phyloP scores from a whole-genome alignment of 2,329 filamentous ascomycete genomes.

The Alternaria infectoria region DNA sequence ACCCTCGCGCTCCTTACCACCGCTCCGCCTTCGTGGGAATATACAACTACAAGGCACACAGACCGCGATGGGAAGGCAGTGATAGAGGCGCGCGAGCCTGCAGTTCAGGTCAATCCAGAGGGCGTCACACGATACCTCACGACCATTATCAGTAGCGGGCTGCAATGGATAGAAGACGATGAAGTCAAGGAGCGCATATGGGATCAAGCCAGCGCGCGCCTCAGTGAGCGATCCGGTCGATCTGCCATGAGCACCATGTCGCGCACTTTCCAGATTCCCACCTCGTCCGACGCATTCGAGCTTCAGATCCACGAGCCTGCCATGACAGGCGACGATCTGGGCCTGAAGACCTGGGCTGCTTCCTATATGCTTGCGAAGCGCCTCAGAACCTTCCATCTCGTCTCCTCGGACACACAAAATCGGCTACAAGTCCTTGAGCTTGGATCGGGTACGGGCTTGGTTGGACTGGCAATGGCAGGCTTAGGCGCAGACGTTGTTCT shows the following conservation, averaged over 20 bases:
- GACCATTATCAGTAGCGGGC: conserved; percentile 69
- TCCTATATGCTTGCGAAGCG: conserved; percentile 83
- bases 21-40: conserved; percentile 72
- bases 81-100: not conserved
- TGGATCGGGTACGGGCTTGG: conserved; percentile 88
- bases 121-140: conserved; percentile 70
- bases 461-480: conserved; percentile 83
- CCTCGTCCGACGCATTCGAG: conserved; percentile 51
- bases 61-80: conserved; percentile 34
- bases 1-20: conserved; percentile 71
- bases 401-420: not conserved
- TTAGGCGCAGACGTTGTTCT: conserved; percentile 72
- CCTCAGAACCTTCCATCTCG: conserved; percentile 54
- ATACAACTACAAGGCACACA: conserved; percentile 39
- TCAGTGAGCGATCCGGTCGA: conserved; percentile 86
- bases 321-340: conserved; percentile 84
- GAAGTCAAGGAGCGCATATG: conserved; percentile 73
- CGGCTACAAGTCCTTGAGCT: conserved; percentile 69
- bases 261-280: conserved; percentile 65
- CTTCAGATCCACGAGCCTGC: conserved; percentile 84
- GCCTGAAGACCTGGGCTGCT: conserved; percentile 94
- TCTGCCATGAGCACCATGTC: conserved; percentile 69
- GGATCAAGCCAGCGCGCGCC: conserved; percentile 77
- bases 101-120: conserved; percentile 52
- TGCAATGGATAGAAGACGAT: conserved; percentile 73